These are phyloP conservation scores for Chaetoceros muelleri DNA, from an alignment of 108 stramenopile species.

Conservation along the genomic window DNA sequence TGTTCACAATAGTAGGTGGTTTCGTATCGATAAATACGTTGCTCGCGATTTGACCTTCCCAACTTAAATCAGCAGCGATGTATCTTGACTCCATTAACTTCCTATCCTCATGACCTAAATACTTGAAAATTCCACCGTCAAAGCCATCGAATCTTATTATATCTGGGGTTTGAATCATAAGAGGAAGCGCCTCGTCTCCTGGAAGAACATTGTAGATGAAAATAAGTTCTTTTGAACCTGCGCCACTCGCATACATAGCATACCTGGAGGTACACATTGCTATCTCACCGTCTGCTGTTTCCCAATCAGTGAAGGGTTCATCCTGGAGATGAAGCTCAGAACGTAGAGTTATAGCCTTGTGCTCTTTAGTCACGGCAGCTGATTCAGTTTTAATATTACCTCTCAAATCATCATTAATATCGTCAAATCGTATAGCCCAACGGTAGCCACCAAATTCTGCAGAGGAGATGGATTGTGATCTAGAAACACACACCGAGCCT, in stretches of 20 bases:
- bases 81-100: no score
- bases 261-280: conserved; percentile 16
- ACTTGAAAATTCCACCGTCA: no score
- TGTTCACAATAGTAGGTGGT: no score
- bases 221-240: conserved; percentile 19
- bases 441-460: conserved; percentile 9
- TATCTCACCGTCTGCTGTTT: conserved; percentile 6
- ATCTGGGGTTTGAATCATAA: no score
- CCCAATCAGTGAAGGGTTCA: conserved; percentile 3
- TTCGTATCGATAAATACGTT: no score
- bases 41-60: no score
- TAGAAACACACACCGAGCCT: conserved; percentile 15
- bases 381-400: conserved; percentile 8
- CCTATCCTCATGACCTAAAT: no score
- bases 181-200: conserved; percentile 23
- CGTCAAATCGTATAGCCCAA: conserved; percentile 24
- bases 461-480: conserved; percentile 5
- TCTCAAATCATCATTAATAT: conserved; percentile 8
- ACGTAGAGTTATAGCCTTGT: neutral
- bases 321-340: neutral
- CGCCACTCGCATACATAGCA: conserved; percentile 21
- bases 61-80: no score
- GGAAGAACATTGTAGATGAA: conserved; percentile 23
- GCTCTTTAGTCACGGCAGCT: conserved; percentile 6
- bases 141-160: no score